Evolutionary conservation across 2,329 filamentous ascomycete species (phyloP), one percentile per base, ranked within the genome.

Genomic region (Talaromyces verruculosus): DNA sequence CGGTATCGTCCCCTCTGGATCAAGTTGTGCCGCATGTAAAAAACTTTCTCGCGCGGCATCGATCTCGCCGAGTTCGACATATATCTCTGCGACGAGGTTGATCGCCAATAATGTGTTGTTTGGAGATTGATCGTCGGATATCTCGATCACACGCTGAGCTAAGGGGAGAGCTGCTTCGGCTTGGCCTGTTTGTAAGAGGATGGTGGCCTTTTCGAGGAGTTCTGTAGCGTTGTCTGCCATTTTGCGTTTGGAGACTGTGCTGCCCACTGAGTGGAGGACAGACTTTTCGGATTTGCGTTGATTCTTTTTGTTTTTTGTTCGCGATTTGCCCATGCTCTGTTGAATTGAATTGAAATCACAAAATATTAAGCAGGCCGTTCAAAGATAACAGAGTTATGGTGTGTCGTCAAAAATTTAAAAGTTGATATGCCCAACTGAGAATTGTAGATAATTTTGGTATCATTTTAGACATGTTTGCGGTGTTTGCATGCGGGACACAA

Each of bases 51-150:
- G 85, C 49, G 94, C 94, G 17, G 86, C 81, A 63, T 94, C 90
- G 63, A 91, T 84, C 53, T 97, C 91, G 68, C 95, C 93, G 2
- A 91, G 80, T 75, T 97, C 92, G 65, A 97, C 85, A 72, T 88
- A 85, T 73, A 96, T 92, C 72, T 96, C 91, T 64, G 91, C 93
- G 25, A 95, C 84, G 39, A 96, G 81, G 70, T 90, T 91, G 60
- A 93, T 80, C 0, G 91, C 90, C 11, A 88, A 65, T 81, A 83
- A 68, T 77, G 78, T 71, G 74, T 76, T 70, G 74, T 76, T 70
- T 5, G 74, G 70, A 8, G 76, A 78, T 35, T 77, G 75, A 47
- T 74, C 68, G 30, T 75, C 69, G 35, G 73, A 72, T 25, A 73
- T 69, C 11, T 76, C 73, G 30, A 88, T 80, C 1, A 86, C 85